Evolutionary conservation across 306 rosid species (phyloP).

Genomic region (Prunus campanulata): DNA sequence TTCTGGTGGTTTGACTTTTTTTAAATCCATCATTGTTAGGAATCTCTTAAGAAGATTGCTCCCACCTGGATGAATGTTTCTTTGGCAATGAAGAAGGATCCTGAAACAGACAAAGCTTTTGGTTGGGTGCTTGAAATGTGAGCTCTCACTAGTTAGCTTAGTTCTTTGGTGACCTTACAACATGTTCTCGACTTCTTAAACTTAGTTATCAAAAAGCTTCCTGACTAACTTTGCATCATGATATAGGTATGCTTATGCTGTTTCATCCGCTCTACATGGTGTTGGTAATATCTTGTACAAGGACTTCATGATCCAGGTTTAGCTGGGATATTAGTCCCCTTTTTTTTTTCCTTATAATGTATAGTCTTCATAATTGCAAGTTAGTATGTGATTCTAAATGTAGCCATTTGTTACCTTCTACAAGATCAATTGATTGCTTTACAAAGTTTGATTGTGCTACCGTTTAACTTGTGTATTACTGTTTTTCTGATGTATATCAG

Average conservation of each 20-base stretch:
- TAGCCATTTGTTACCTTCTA: neutral
- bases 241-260: slow-evolving; percentile 93
- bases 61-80: slow-evolving; percentile 99
- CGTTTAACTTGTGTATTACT: slow-evolving; percentile 22
- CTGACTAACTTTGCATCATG: slow-evolving; percentile 21
- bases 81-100: slow-evolving; percentile 97
- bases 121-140: slow-evolving; percentile 99
- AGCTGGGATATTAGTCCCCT: slow-evolving; percentile 15
- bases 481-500: slow-evolving; percentile 40
- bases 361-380: slow-evolving; percentile 5
- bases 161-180: slow-evolving; percentile 6
- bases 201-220: neutral
- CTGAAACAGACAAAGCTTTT: slow-evolving; percentile 95
- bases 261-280: slow-evolving; percentile 81
- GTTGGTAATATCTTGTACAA: slow-evolving; percentile 80
- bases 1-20: slow-evolving; percentile 12
- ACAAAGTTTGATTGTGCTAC: neutral
- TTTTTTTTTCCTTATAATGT: neutral
- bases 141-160: slow-evolving; percentile 22
- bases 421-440: neutral
- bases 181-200: neutral
- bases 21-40: slow-evolving; percentile 45
- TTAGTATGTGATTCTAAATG: neutral
- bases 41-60: slow-evolving; percentile 92
- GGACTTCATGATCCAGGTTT: slow-evolving; percentile 99